phyloP scores from a whole-genome alignment of 2,329 filamentous ascomycete genomes.

The Xylaria arbuscula region DNA sequence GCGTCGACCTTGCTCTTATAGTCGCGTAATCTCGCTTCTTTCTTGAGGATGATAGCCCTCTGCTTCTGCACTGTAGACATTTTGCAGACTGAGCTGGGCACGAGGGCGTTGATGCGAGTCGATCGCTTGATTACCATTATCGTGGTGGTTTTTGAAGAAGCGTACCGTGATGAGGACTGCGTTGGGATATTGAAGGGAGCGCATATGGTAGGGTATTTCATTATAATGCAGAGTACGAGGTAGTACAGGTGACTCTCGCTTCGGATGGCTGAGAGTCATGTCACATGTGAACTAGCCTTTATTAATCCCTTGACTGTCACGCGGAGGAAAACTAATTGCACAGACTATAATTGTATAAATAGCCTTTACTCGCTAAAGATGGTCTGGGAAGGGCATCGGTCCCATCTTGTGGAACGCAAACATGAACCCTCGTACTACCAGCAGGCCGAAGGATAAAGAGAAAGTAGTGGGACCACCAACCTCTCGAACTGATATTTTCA shows the following conservation, averaged over 20 bases:
- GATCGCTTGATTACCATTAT: neutral
- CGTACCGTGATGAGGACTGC: neutral
- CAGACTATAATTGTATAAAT: neutral
- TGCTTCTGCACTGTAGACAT: conserved; percentile 2
- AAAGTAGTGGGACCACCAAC: neutral
- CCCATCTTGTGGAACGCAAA: neutral
- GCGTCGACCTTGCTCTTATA: neutral
- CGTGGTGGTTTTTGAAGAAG: neutral
- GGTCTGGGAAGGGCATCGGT: neutral
- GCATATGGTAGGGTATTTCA: neutral
- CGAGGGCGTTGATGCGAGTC: neutral
- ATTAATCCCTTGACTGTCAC: neutral
- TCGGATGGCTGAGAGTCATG: neutral
- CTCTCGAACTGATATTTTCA: neutral
- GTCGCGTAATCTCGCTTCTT: neutral
- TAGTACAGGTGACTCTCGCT: neutral
- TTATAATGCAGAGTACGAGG: conserved; percentile 3
- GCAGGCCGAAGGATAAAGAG: neutral
- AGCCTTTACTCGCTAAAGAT: neutral
- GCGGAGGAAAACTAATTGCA: neutral
- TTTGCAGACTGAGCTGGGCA: neutral
- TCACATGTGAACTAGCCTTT: neutral
- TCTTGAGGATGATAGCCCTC: neutral
- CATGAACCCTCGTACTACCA: neutral
- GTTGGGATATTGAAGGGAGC: neutral